Conservation (phyloP, 1,284 basidiomycete species). For the Amylostereum areolatum region DNA sequence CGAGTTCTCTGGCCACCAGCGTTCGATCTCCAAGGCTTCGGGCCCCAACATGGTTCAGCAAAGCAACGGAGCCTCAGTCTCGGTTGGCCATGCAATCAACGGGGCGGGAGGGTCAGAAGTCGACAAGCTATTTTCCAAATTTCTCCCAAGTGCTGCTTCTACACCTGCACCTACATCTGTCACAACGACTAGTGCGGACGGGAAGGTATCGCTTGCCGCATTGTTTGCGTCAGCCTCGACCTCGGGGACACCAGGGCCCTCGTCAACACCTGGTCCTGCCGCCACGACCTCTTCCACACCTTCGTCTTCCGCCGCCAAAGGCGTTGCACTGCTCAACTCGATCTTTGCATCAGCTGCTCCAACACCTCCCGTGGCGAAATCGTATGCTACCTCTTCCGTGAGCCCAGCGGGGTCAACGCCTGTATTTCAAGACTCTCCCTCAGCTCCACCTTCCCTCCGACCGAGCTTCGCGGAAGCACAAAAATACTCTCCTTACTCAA, state of each 20-base stretch:
- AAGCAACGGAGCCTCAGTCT: slow-evolving; percentile 1
- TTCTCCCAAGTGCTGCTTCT: slow-evolving; percentile 20
- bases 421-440: slow-evolving; percentile 11
- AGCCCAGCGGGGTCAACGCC: too few relatives aligned
- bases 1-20: too few relatives aligned
- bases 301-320: slow-evolving; percentile 19
- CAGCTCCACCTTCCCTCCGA: slow-evolving; percentile 9
- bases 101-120: slow-evolving; percentile 38
- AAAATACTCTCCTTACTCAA: slow-evolving; percentile 5
- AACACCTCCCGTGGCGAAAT: slow-evolving; percentile 35
- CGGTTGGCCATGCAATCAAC: neutral
- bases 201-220: slow-evolving; percentile 9
- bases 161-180: slow-evolving; percentile 13
- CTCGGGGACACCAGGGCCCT: slow-evolving; percentile 11
- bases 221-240: slow-evolving; percentile 15
- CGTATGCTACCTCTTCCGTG: too few relatives aligned
- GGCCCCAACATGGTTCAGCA: too few relatives aligned
- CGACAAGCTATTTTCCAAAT: slow-evolving; percentile 57
- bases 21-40: too few relatives aligned
- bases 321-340: slow-evolving; percentile 40
- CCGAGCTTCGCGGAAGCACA: slow-evolving; percentile 6
- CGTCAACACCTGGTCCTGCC: slow-evolving; percentile 11
- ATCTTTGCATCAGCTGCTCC: slow-evolving; percentile 47
- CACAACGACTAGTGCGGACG: slow-evolving; percentile 8
- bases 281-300: slow-evolving; percentile 5